Percentiles rank a stretch among this genome's conserved stretches.
These are phyloP conservation scores for Penicillium robsamsonii DNA, from an alignment of 495 filamentous ascomycete genomes.

Conservation along the genomic window DNA sequence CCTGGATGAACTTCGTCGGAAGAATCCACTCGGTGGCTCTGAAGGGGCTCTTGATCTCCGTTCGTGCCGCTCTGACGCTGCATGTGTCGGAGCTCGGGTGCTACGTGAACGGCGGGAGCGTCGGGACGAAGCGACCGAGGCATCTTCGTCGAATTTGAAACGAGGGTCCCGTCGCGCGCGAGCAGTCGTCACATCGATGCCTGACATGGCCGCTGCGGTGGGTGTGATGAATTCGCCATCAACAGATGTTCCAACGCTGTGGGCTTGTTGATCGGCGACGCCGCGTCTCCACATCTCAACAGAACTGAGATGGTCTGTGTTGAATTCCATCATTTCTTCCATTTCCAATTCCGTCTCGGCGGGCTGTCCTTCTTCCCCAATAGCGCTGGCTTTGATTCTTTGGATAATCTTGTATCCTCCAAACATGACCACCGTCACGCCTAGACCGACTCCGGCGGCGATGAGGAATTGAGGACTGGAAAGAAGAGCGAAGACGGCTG, in stretches of 20 bases:
- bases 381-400: conserved; percentile 54
- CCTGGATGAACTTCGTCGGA: conserved; percentile 15
- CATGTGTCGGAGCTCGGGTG: conserved; percentile 15
- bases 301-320: conserved; percentile 54
- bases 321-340: conserved; percentile 59
- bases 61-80: conserved; percentile 18
- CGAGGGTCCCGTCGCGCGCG: conserved; percentile 35
- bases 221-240: conserved; percentile 87
- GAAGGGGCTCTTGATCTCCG: conserved; percentile 22
- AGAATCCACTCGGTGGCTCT: conserved; percentile 17
- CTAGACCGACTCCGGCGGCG: conserved; percentile 81
- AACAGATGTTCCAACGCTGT: conserved; percentile 63
- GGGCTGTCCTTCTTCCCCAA: conserved; percentile 7
- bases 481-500: conserved; percentile 82
- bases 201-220: conserved; percentile 61
- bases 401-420: conserved; percentile 98
- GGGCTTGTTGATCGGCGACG: conserved; percentile 65
- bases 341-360: conserved; percentile 30
- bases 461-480: conserved; percentile 90
- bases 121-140: conserved; percentile 37
- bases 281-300: conserved; percentile 88
- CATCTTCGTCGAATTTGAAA: conserved; percentile 42
- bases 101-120: conserved; percentile 39
- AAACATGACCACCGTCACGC: conserved; percentile 88
- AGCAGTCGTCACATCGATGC: conserved; percentile 45